Percentiles rank a stretch among this genome's conserved stretches.
Evolutionary conservation across 1,139 yeast genomes (phyloP).

Genomic region (Meyerozyma carpophila): DNA sequence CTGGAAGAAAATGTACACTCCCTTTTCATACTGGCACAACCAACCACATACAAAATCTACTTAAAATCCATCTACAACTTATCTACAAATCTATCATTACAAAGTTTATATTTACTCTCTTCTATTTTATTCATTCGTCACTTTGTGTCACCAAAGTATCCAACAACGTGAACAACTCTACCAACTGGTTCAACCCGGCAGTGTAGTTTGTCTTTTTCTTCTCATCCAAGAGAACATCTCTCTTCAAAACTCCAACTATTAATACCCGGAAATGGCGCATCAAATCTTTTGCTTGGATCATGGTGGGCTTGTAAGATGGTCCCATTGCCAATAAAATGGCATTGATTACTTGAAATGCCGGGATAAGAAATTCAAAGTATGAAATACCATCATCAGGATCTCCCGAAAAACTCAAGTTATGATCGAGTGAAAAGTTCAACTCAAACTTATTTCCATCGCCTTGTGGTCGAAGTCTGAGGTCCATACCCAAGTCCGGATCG

Average conservation of each 20-base stretch:
- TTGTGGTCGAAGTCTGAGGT: conserved; percentile 20
- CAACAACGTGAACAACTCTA: conserved; percentile 50
- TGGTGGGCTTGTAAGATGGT: conserved; percentile 64
- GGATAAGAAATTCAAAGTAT: conserved; percentile 66
- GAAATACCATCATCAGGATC: conserved; percentile 31
- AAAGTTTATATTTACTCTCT: background rate
- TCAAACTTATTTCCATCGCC: conserved; percentile 12
- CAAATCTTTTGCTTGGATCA: conserved; percentile 48
- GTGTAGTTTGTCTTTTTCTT: conserved; percentile 15
- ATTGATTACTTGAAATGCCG: conserved; percentile 68
- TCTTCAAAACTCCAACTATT: conserved; percentile 63
- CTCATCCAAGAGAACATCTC: conserved; percentile 47
- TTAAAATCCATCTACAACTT: background rate
- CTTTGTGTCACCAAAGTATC: conserved; percentile 42
- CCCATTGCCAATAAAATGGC: conserved; percentile 75
- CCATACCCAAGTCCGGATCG: conserved; percentile 80
- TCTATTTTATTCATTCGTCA: background rate
- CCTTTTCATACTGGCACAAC: background rate
- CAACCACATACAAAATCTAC: background rate
- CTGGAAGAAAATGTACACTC: background rate
- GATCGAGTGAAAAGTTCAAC: conserved; percentile 14
- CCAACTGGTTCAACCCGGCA: conserved; percentile 44
- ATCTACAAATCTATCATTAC: background rate
- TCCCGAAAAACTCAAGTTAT: conserved; percentile 6
- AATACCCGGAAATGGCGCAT: conserved; percentile 51